Percentiles rank a stretch among this genome's conserved stretches.
Evolutionary conservation across 1,139 yeast species (phyloP).

Genomic region (Blastobotrys elegans): DNA sequence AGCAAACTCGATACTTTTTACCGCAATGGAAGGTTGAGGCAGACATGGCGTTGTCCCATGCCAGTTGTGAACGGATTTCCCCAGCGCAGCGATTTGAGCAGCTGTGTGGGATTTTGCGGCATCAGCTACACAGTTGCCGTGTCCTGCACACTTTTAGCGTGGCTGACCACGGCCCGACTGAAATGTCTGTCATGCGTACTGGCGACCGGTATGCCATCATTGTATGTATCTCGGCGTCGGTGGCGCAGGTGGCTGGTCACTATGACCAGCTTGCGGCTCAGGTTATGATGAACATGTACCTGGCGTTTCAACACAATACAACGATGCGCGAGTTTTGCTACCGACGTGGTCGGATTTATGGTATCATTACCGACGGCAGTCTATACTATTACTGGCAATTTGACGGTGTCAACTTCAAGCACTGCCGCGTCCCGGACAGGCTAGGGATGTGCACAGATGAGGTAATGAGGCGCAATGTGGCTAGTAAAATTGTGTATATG

Average conservation of each 20-base stretch:
- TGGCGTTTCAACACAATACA: conserved; percentile 4
- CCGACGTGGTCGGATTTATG: neutral
- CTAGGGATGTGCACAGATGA: neutral
- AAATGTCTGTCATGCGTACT: neutral
- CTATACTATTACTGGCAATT: neutral
- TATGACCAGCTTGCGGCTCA: neutral
- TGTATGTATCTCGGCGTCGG: neutral
- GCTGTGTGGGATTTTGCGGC: neutral
- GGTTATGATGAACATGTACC: conserved; percentile 2
- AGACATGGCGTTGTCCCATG: neutral
- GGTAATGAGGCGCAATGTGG: neutral
- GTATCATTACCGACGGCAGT: neutral
- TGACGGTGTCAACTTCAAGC: conserved; percentile 3
- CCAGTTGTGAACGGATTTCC: neutral
- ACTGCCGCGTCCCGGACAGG: neutral
- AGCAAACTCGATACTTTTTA: neutral
- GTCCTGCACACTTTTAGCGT: neutral
- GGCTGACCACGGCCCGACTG: neutral
- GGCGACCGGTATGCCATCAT: neutral
- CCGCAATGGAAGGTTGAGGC: neutral
- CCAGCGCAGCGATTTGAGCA: neutral
- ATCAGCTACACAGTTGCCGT: neutral
- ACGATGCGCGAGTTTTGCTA: neutral
- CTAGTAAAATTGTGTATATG: neutral
- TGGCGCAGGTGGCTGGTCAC: neutral